Conservation (phyloP, 495 filamentous ascomycete species). For the Penicillium manginii region DNA sequence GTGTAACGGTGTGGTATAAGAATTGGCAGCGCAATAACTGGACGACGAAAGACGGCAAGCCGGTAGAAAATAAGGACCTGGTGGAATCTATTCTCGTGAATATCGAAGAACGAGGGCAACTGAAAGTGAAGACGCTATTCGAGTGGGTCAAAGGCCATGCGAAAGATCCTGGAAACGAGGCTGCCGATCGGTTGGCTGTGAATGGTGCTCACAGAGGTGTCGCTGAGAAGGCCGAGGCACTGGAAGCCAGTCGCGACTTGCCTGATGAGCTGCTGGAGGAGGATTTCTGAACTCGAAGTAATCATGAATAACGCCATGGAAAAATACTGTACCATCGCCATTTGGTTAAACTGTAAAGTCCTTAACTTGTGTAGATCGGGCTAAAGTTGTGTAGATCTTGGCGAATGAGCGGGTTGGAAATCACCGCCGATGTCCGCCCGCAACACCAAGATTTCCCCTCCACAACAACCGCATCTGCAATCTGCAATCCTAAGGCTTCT, state of each 20-base stretch:
- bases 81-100: constrained; percentile 70
- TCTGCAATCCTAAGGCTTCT: background rate
- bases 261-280: constrained; percentile 41
- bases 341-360: background rate
- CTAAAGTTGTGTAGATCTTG: too few species aligned
- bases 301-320: constrained; percentile 1
- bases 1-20: constrained; percentile 81
- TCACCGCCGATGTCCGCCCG: too few species aligned
- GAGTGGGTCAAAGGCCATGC: constrained; percentile 88
- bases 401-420: too few species aligned
- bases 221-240: constrained; percentile 32
- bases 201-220: constrained; percentile 51
- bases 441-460: background rate
- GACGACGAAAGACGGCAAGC: constrained; percentile 67
- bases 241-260: constrained; percentile 28
- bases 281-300: constrained; percentile 26
- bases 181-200: constrained; percentile 81
- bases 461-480: background rate
- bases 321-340: background rate
- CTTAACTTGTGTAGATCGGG: too few species aligned
- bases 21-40: constrained; percentile 82
- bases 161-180: constrained; percentile 69
- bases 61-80: constrained; percentile 85
- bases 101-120: constrained; percentile 69
- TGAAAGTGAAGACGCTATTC: constrained; percentile 68